Conservation (phyloP, 2,329 filamentous ascomycete genomes). For the Curvularia sp. region DNA sequence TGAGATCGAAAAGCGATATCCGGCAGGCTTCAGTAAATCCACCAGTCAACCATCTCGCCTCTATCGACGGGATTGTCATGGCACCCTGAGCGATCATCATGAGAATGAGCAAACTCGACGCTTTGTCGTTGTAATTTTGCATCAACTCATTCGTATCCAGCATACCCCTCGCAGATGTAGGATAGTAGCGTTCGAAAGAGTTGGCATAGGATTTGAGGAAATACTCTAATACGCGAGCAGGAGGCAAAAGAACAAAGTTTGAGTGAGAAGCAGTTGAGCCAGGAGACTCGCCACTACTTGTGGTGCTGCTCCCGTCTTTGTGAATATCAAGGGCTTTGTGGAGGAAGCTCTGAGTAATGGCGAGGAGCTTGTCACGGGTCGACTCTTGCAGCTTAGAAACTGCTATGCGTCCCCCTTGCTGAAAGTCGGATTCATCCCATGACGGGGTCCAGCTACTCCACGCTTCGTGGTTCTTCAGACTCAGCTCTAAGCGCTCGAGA, state of each 20-base stretch:
- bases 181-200: constrained; percentile 71
- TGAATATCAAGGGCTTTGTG: constrained; percentile 75
- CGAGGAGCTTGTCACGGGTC: constrained; percentile 73
- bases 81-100: constrained; percentile 78
- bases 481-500: constrained; percentile 60
- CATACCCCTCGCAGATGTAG: constrained; percentile 65
- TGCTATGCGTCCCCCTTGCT: constrained; percentile 55
- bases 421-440: constrained; percentile 58
- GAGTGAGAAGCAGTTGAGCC: constrained; percentile 59
- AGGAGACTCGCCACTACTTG: constrained; percentile 54
- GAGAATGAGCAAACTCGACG: constrained; percentile 70
- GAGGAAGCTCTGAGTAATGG: constrained; percentile 73
- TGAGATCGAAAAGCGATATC: constrained; percentile 74
- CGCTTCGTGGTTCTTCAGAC: constrained; percentile 59
- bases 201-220: constrained; percentile 72
- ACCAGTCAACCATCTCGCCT: constrained; percentile 70
- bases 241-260: constrained; percentile 71
- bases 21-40: constrained; percentile 74
- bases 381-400: constrained; percentile 60
- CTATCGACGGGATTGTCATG: constrained; percentile 68
- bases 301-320: constrained; percentile 58
- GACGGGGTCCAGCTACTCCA: constrained; percentile 62
- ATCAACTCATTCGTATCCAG: constrained; percentile 73
- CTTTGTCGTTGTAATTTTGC: constrained; percentile 66
- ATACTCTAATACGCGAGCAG: constrained; percentile 70